phyloP scores from a whole-genome alignment of 163 green algal species.

The Scenedesmus sp. region DNA sequence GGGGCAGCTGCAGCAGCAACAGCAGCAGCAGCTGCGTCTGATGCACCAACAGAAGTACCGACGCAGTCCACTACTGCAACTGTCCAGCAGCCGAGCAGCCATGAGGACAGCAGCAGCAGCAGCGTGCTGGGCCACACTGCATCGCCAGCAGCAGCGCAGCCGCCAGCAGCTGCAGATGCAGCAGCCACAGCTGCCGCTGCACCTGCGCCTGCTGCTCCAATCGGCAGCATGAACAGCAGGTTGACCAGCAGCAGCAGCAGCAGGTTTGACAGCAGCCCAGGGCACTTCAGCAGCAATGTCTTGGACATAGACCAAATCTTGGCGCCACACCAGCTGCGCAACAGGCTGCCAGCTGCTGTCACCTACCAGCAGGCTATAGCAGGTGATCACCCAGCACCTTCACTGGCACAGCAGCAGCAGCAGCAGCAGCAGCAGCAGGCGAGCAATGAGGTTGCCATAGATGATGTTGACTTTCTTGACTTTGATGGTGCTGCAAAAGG shows the following conservation, averaged over 20 bases:
- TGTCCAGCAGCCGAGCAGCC: neutral
- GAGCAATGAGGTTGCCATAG: conserved; percentile 36
- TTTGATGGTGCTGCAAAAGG: neutral
- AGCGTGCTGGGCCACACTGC: neutral
- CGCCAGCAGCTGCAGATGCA: neutral
- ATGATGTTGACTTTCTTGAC: conserved; percentile 15
- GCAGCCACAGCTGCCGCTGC: neutral
- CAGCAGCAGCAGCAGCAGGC: conserved; percentile 5
- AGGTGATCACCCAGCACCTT: neutral
- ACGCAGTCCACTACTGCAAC: neutral
- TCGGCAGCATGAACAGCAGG: neutral
- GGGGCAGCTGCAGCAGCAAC: neutral
- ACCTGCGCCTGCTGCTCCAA: neutral
- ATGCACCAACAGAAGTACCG: neutral
- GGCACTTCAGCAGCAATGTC: neutral
- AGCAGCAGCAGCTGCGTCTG: neutral
- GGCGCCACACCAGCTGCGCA: neutral
- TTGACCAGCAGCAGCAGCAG: neutral
- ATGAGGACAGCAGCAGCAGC: neutral
- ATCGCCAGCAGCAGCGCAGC: neutral
- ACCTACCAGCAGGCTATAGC: conserved; percentile 8
- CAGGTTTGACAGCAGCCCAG: neutral
- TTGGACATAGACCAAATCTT: neutral
- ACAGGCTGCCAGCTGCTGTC: neutral
- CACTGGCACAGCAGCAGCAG: conserved; percentile 1